Percentiles rank a stretch among this genome's conserved stretches.
Conservation (phyloP, 306 rosid species). For the Cotoneaster glaucophyllus region DNA sequence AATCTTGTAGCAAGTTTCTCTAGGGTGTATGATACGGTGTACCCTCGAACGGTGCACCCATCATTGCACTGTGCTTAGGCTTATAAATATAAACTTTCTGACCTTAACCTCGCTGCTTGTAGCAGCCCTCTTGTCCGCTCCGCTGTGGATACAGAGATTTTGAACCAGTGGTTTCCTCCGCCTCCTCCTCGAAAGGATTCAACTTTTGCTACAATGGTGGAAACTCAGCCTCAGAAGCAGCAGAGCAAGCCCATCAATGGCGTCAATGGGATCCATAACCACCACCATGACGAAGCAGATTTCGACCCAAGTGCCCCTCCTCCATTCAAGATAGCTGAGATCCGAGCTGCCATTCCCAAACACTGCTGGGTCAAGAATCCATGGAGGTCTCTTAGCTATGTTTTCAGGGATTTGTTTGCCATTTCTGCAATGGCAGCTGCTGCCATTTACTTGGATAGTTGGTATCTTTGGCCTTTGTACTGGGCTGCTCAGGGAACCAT, state of each 20-base stretch:
- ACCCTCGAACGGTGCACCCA: not conserved
- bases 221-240: not conserved
- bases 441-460: slow-evolving; percentile 37
- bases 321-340: slow-evolving; percentile 70
- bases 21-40: not conserved
- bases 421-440: slow-evolving; percentile 35
- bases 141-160: slow-evolving; percentile 4
- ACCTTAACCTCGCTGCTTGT: not conserved
- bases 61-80: not conserved
- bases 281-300: not conserved
- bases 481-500: slow-evolving; percentile 88
- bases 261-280: not conserved
- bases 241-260: not conserved
- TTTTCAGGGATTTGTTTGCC: slow-evolving; percentile 48
- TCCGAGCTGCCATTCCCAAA: slow-evolving; percentile 78
- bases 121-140: slow-evolving; percentile 11
- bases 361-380: slow-evolving; percentile 88
- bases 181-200: not conserved
- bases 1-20: not conserved
- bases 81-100: slow-evolving; percentile 1
- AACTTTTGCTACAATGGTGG: slow-evolving; percentile 19
- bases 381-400: slow-evolving; percentile 66
- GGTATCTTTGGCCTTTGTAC: slow-evolving; percentile 66
- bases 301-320: slow-evolving; percentile 92
- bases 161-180: not conserved